Base-by-base conservation (phyloP, 2,329 filamentous ascomycete species). In the Microsporum ferrugineum region DNA sequence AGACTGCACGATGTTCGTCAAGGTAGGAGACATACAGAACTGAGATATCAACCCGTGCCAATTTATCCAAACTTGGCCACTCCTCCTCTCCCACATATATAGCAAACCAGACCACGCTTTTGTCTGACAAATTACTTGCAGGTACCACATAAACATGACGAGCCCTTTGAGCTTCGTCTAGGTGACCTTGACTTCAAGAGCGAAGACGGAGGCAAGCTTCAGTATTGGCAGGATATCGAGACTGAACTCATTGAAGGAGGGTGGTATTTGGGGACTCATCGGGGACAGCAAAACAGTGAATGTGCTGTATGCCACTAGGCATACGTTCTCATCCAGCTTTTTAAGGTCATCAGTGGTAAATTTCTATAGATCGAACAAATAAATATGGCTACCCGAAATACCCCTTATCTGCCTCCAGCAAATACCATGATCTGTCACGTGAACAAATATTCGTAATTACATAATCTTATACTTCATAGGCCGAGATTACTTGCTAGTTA, bases 101-200 rank as follows among this genome's bases (percentile, higher is more conserved):
- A 23, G 17, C 17, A 23, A 23, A 23, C 17, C 17, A 23, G 12
- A 5, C 23, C 17, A 12, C 29, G 36, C 57, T 63, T 47, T 17
- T 29, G 36, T n/a, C 55, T 57, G 23, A 43, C 55, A 27, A 27
- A 14, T 34, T n/a, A 12, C n/a, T 57, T 41, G 34, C 47, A 76
- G 75, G 72, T 75, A 43, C 70, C 73, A 39, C 66, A 60, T 10
- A 69, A 73, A 53, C 71, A 71, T 38, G 67, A 63, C 17, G 64
- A 64, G 0, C 66, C 68, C 2, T 67, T 75, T 3, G 73, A 78
- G 41, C 72, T 77, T 49, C 83, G 86, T 60, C 79, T 94, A 7
- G 88, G 86, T 1, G 89, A 94, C 69, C 79, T 92, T 49, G 89
- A 94, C 73, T 80, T 88, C 68, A 94, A 94, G 76, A 86, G 85